Evolutionary conservation across 2,329 filamentous ascomycete genomes (phyloP).

Genomic region (Ophiostoma sp.): DNA sequence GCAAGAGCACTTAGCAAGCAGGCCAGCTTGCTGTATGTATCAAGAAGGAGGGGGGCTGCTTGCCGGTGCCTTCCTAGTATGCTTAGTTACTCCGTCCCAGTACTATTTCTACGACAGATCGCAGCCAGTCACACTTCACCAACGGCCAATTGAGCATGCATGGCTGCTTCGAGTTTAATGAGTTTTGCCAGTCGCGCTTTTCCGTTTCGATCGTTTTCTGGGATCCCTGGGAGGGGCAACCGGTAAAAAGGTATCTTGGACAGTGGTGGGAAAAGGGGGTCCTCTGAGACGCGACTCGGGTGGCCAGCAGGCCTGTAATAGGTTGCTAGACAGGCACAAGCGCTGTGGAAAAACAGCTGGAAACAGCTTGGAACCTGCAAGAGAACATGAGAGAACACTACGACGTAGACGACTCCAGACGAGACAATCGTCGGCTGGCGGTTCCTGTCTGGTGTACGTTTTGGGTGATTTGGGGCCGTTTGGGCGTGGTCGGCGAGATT

Average conservation of each 20-base stretch:
- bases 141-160: not conserved
- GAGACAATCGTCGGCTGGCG: not conserved
- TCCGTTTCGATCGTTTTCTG: not conserved
- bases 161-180: conserved; percentile 1
- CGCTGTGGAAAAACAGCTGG: not conserved
- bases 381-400: not conserved
- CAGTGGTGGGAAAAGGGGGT: not conserved
- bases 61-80: not conserved
- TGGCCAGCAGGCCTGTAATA: no score
- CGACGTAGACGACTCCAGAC: not conserved
- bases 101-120: not conserved
- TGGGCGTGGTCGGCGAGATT: not conserved
- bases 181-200: not conserved
- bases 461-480: not conserved
- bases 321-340: not conserved
- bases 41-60: conserved; percentile 1
- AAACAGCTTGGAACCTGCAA: conserved; percentile 3
- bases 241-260: not conserved
- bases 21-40: not conserved
- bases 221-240: not conserved
- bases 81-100: not conserved
- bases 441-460: not conserved
- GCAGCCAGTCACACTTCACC: not conserved
- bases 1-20: not conserved
- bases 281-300: no score